Conservation (phyloP, 345 rosid species). For the Durio zibethinus region DNA sequence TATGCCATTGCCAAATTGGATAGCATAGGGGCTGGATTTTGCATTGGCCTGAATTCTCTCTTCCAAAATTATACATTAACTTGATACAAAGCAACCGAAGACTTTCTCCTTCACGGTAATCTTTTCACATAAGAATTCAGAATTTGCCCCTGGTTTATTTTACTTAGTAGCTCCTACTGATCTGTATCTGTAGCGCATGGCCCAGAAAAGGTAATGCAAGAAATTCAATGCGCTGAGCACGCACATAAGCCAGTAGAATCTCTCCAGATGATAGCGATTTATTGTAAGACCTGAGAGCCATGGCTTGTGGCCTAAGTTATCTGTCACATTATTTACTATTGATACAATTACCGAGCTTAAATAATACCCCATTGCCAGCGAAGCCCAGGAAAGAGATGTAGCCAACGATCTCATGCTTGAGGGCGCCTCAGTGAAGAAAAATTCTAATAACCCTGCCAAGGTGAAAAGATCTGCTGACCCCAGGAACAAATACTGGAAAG, state of each 20-base stretch:
- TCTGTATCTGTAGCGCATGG: constrained; percentile 48
- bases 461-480: constrained; percentile 88
- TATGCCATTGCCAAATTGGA: neutral
- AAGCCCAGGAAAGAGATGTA: constrained; percentile 69
- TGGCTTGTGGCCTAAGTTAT: constrained; percentile 34
- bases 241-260: constrained; percentile 69
- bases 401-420: constrained; percentile 73
- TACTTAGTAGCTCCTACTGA: constrained; percentile 27
- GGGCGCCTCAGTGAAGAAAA: constrained; percentile 81
- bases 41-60: neutral
- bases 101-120: neutral
- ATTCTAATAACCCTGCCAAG: constrained; percentile 66
- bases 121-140: neutral
- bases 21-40: neutral
- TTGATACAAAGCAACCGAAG: neutral
- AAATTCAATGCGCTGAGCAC: constrained; percentile 53
- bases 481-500: constrained; percentile 64
- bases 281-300: constrained; percentile 55
- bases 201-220: constrained; percentile 63
- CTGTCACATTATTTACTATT: constrained; percentile 50
- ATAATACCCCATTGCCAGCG: constrained; percentile 72
- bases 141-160: neutral
- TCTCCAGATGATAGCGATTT: constrained; percentile 46
- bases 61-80: neutral
- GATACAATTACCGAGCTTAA: constrained; percentile 67